These are phyloP conservation scores for Aquilaria yunnanensis DNA, from an alignment of 345 rosid species.

Conservation along the genomic window DNA sequence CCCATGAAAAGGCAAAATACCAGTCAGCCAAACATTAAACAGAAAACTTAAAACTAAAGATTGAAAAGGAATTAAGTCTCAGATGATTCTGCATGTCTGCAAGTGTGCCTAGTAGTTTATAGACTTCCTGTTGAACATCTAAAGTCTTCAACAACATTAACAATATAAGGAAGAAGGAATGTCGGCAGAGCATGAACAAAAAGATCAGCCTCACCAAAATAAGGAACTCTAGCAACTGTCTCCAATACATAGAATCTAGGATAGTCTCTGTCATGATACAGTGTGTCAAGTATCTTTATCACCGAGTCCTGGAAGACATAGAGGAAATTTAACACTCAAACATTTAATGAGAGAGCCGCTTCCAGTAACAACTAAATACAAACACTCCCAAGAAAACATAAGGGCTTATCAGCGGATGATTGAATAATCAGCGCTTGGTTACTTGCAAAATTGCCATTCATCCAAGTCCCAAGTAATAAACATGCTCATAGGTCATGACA, in stretches of 20 bases:
- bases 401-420: too few species aligned
- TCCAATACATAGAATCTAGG: conserved; percentile 91
- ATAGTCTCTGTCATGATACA: conserved; percentile 79
- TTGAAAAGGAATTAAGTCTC: too few species aligned
- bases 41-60: too few species aligned
- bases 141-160: background rate
- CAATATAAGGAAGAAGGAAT: background rate
- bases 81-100: too few species aligned
- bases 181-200: background rate
- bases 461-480: too few species aligned
- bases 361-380: conserved; percentile 10
- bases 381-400: background rate
- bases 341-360: background rate
- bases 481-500: too few species aligned
- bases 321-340: background rate
- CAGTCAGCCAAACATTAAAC: conserved; percentile 2
- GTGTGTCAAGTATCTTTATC: conserved; percentile 73
- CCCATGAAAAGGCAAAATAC: conserved; percentile 8
- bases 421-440: too few species aligned
- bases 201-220: conserved; percentile 57
- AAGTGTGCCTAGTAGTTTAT: too few species aligned
- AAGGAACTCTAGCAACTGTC: conserved; percentile 97
- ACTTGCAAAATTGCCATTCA: too few species aligned
- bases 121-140: too few species aligned
- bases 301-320: conserved; percentile 59